Evolutionary conservation across 441 rosid species (phyloP).

Genomic region (Jatropha podagrica): DNA sequence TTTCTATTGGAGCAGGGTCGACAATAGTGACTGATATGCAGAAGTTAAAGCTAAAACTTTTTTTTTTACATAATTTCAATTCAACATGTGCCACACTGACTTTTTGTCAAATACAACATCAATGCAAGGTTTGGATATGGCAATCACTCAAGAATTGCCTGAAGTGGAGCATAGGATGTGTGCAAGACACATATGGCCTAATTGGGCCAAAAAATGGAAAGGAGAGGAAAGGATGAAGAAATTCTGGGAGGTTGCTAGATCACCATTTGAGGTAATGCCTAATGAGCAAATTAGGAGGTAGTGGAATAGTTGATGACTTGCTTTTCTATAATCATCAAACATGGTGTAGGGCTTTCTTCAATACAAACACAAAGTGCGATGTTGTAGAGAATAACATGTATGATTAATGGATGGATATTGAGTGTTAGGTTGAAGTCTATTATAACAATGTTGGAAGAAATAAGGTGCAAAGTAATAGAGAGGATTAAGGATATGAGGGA

Average conservation of each 20-base stretch:
- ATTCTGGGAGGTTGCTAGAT: not conserved
- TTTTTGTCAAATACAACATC: too few species aligned
- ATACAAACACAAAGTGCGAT: not conserved
- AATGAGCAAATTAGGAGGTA: not conserved
- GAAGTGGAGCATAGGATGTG: not conserved
- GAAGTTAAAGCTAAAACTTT: too few species aligned
- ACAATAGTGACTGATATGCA: too few species aligned
- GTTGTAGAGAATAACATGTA: not conserved
- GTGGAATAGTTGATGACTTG: not conserved
- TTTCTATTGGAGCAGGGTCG: too few species aligned
- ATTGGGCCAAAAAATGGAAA: not conserved
- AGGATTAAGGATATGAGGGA: not conserved
- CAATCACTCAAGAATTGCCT: not conserved
- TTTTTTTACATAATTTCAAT: too few species aligned
- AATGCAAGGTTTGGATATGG: too few species aligned
- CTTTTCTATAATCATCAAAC: not conserved
- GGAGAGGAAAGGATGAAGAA: not conserved
- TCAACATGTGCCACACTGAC: too few species aligned
- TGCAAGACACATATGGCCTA: not conserved
- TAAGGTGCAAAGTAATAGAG: not conserved
- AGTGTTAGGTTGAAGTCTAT: not conserved
- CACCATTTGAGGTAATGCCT: not conserved
- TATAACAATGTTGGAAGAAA: not conserved
- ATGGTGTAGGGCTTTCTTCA: not conserved
- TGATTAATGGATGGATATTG: not conserved